Percentiles rank a stretch among this genome's conserved stretches.
These are phyloP conservation scores for Magnaporthiopsis incrustans DNA, from an alignment of 2,329 filamentous ascomycete species.

Conservation along the genomic window DNA sequence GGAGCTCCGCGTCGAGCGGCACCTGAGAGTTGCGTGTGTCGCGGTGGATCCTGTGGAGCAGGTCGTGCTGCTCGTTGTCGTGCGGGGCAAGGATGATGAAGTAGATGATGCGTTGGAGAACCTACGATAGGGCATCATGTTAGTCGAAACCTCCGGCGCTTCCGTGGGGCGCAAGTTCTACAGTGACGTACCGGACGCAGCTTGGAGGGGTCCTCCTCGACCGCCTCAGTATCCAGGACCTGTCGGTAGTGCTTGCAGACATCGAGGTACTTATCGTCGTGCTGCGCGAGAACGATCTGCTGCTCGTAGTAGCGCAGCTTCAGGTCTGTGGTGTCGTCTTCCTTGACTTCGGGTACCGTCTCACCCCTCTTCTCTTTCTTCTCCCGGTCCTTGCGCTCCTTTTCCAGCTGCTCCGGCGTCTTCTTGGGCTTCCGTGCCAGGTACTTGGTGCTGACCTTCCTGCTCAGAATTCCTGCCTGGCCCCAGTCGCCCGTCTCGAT, in stretches of 20 bases:
- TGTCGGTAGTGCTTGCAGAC: slow-evolving; percentile 98
- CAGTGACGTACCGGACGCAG: slow-evolving; percentile 64
- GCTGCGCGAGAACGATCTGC: slow-evolving; percentile 90
- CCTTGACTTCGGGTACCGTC: slow-evolving; percentile 68
- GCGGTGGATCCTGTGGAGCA: slow-evolving; percentile 84
- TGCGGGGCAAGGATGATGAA: slow-evolving; percentile 94
- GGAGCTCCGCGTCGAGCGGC: slow-evolving; percentile 70
- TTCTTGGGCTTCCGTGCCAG: slow-evolving; percentile 87
- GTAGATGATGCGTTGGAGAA: slow-evolving; percentile 92
- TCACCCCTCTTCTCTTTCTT: slow-evolving; percentile 74
- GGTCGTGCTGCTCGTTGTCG: slow-evolving; percentile 97
- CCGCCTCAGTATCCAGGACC: slow-evolving; percentile 90
- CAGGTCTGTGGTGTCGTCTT: slow-evolving; percentile 89
- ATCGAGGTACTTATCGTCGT: slow-evolving; percentile 95
- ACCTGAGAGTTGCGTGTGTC: slow-evolving; percentile 76
- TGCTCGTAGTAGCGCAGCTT: slow-evolving; percentile 97
- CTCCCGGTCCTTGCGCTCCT: slow-evolving; percentile 81
- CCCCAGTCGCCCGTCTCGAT: slow-evolving; percentile 96
- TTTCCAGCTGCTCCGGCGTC: slow-evolving; percentile 79
- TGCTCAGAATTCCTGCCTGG: slow-evolving; percentile 84
- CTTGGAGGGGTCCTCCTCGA: slow-evolving; percentile 82
- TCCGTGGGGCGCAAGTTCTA: too few species aligned
- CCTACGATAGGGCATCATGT: slow-evolving; percentile 37
- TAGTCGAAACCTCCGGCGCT: neutral
- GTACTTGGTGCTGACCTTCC: slow-evolving; percentile 95